Evolutionary conservation across 2,329 filamentous ascomycete genomes (phyloP).

Genomic region (Talaromyces sp.): DNA sequence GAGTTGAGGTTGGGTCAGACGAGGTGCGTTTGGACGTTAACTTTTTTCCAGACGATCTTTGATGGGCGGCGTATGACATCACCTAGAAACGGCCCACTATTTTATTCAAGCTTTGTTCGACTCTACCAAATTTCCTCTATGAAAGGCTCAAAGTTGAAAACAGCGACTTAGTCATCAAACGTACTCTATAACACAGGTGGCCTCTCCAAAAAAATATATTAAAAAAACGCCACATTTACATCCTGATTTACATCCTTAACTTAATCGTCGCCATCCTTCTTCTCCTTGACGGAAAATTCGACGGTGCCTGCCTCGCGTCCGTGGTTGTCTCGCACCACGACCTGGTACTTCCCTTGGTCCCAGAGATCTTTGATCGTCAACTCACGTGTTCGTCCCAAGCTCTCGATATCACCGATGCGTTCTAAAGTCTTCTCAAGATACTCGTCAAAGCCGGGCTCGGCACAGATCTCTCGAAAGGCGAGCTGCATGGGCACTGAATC

Average conservation of each 20-base stretch:
- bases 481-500: constrained; percentile 95
- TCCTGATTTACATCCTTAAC: constrained; percentile 14
- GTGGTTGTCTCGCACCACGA: constrained; percentile 48
- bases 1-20: background rate
- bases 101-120: background rate
- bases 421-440: constrained; percentile 78
- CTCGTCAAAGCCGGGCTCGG: constrained; percentile 70
- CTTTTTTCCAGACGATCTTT: background rate
- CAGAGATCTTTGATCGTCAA: constrained; percentile 93
- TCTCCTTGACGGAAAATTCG: constrained; percentile 43
- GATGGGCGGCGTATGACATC: background rate
- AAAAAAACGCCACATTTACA: background rate
- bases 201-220: background rate
- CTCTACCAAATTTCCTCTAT: no score
- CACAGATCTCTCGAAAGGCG: constrained; percentile 81
- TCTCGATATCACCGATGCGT: constrained; percentile 89
- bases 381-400: constrained; percentile 86
- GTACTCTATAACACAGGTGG: background rate
- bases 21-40: background rate
- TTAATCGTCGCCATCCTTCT: constrained; percentile 28
- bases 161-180: background rate
- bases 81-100: background rate
- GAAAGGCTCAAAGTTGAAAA: background rate
- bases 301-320: constrained; percentile 45
- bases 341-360: constrained; percentile 72